Conservation (phyloP, 2,329 filamentous ascomycete species). For the Tolypocladium guangdongense region DNA sequence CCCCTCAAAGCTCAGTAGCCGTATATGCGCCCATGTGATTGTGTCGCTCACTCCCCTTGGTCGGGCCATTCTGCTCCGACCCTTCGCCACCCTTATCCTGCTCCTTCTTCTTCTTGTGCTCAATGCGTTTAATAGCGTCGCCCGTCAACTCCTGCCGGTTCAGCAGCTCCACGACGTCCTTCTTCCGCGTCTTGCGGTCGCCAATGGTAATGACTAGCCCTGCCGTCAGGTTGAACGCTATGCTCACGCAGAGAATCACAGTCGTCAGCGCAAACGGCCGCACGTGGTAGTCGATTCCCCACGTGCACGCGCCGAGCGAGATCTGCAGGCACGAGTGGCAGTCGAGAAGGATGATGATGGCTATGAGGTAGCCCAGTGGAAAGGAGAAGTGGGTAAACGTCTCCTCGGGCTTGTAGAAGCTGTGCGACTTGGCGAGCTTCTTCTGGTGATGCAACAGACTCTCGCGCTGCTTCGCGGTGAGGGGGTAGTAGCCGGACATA, state of each 20-base stretch:
- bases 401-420: constrained; percentile 83
- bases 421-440: constrained; percentile 74
- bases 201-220: constrained; percentile 69
- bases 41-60: not conserved
- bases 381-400: constrained; percentile 74
- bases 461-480: constrained; percentile 55
- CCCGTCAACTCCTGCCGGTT: constrained; percentile 65
- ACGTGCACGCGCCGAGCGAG: constrained; percentile 66
- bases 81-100: not conserved
- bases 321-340: constrained; percentile 73
- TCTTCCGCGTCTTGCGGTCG: constrained; percentile 69
- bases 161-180: constrained; percentile 70
- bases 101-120: constrained; percentile 11
- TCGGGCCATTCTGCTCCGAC: not conserved
- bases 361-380: constrained; percentile 60
- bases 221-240: constrained; percentile 66
- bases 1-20: not conserved
- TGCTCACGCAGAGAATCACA: constrained; percentile 68
- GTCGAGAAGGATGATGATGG: constrained; percentile 70
- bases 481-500: constrained; percentile 45
- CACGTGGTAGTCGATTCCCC: constrained; percentile 61
- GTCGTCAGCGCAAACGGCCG: constrained; percentile 67
- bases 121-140: constrained; percentile 39
- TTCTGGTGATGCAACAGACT: constrained; percentile 65
- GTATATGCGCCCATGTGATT: not conserved